Evolutionary conservation across 306 rosid genomes (phyloP).

Genomic region (Pachyrhizus erosus): DNA sequence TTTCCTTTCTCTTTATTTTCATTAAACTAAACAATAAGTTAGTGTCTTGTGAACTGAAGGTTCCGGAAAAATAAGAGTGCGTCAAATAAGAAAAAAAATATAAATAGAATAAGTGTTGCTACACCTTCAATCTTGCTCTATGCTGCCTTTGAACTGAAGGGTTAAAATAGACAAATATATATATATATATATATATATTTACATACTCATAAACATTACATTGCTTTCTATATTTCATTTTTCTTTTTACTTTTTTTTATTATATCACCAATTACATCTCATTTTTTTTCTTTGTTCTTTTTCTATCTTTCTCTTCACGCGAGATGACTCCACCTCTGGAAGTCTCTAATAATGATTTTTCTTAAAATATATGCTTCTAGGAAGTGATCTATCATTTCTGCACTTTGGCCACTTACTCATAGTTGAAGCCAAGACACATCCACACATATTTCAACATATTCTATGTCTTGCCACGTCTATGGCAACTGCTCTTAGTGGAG

Average conservation of each 20-base stretch:
- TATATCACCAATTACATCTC: neutral
- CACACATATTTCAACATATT: neutral
- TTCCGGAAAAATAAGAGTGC: neutral
- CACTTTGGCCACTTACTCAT: conserved; percentile 31
- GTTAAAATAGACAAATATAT: neutral
- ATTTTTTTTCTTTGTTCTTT: neutral
- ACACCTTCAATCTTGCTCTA: neutral
- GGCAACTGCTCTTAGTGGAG: neutral
- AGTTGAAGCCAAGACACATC: conserved; percentile 44
- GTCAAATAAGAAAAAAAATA: neutral
- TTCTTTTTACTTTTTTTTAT: neutral
- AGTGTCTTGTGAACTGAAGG: neutral
- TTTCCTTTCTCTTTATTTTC: neutral
- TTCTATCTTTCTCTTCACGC: neutral
- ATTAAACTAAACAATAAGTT: neutral
- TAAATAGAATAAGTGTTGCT: neutral
- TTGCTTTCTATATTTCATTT: neutral
- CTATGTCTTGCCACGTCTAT: conserved; percentile 22
- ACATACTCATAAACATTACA: neutral
- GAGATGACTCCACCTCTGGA: neutral
- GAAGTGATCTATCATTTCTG: conserved; percentile 31
- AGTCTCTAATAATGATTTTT: neutral
- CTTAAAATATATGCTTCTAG: neutral
- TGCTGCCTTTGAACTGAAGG: conserved; percentile 31
- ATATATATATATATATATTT: no score